Evolutionary conservation across 768 basidiomycete species (phyloP), one percentile per base, ranked within the genome.

Genomic region (Amanita exitialis): DNA sequence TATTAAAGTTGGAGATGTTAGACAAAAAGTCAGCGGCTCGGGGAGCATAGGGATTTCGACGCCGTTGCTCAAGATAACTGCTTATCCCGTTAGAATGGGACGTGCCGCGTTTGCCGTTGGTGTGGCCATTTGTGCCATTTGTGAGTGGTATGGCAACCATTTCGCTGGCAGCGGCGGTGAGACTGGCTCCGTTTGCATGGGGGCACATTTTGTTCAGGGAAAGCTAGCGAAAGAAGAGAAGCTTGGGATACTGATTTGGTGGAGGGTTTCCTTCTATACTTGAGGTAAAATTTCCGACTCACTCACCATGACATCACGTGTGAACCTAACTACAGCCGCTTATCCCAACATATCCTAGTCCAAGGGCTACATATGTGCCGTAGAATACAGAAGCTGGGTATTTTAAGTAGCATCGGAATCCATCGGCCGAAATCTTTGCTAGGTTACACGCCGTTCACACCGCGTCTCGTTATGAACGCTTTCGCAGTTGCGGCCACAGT

Each of bases 21-120:
- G 86, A 93, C 56, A 95, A 70, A 66, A 94, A 94, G 66, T 95
- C 92, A 18, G 88, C 80, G 13, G 89, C 88, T n/a, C 92, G 80
- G 9, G 91, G 84, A 32, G 87, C 91, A 64, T 95, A 95, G 12
- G 90, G 86, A 63, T 92, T 92, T 52, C 71, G 66, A 16, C 62
- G 70, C 53, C 74, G 77, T 46, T 69, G 64, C 21, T 72, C 64
- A 43, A 59, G 54, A 45, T 64, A 58, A 16, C 68, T 61, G 52
- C 67, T 65, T 44, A 67, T 69, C 15, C 67, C 65, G 27, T 68
- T 66, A 38, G 59, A 54, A 37, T 62, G 69, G 42, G 61, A 64
- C 49, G 69, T 70, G 43, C 67, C 74, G 49, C 72, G 61, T 65
- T 78, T 82, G 46, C 73, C 71, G 52, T 66, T 69, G 54, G 44